Evolutionary conservation across 2,329 filamentous ascomycete species (phyloP), one percentile per base, ranked within the genome.

Genomic region (Plenodomus lindquistii): DNA sequence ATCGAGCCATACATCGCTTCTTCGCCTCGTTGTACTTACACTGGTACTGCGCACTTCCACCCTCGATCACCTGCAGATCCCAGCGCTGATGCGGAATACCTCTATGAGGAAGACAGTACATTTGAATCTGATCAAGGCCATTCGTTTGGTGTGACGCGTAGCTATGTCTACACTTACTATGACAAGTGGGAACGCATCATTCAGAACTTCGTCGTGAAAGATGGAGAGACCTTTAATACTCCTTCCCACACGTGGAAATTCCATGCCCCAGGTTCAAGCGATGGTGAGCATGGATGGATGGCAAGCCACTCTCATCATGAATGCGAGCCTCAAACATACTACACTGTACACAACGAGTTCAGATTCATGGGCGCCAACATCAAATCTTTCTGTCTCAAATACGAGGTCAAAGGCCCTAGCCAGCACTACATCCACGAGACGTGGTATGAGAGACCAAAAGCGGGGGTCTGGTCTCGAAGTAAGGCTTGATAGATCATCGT

Each of bases 171-270:
- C 77, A 81, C 88, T 0, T 91, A 91, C 60, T 76, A 83, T 37
- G 84, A 86, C 54, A 59, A 48, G 9, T 73, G 63, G 1, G 87
- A 91, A 60, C 70, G 68, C 21, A 73, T 92, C 18, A 87, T 83
- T 50, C 84, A 88, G 1, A 92, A 88, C 88, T 91, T 91, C 59
- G 84, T 84, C 34, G 84, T 85, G 54, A 82, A 87, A 15, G 85
- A 89, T 55, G 82, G 86, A n/a, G 83, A 88, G 53, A 78, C 79
- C 13, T 85, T 85, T 0, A 88, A 91, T 63, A 88, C 91, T 54
- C 74, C 91, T 17, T 93, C 92, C 69, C 88, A 91, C 60, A 81
- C 85, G 54, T 74, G 91, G n/a, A 80, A 86, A 48, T 88, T 91
- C 57, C 49, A 75, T 18, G 43, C 57, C 10, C 64, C 67, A 4